Evolutionary conservation across 148 eudicot species (phyloP).

Genomic region (Pouteria glomerata): DNA sequence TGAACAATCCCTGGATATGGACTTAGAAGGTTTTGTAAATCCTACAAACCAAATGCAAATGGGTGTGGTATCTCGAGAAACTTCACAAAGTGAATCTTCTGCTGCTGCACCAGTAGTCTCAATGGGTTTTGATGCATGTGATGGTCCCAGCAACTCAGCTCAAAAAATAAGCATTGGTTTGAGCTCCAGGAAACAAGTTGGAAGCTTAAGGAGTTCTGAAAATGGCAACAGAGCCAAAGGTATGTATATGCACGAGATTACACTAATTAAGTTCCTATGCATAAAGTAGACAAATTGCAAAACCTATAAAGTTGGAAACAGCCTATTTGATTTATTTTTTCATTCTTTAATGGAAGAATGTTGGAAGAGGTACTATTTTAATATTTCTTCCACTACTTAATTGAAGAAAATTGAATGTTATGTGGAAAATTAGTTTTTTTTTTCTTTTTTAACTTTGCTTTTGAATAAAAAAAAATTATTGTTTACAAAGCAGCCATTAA

Average conservation of each 20-base stretch:
- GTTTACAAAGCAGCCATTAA: neutral
- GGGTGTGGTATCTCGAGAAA: constrained; percentile 32
- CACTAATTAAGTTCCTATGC: neutral
- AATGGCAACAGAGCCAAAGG: constrained; percentile 26
- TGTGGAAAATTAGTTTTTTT: neutral
- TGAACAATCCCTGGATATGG: constrained; percentile 24
- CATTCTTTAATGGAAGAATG: too few relatives aligned
- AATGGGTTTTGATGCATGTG: constrained; percentile 32
- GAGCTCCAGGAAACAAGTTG: constrained; percentile 29
- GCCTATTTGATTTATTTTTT: too few relatives aligned
- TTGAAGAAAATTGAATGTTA: neutral
- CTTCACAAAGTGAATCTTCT: constrained; percentile 51
- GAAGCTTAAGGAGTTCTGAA: constrained; percentile 22
- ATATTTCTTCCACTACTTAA: too few relatives aligned
- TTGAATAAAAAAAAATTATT: neutral
- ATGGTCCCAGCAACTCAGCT: constrained; percentile 30
- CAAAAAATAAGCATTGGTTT: constrained; percentile 31
- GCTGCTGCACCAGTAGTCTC: constrained; percentile 35
- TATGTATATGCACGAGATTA: neutral
- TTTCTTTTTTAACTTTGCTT: neutral
- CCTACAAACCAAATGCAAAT: constrained; percentile 25
- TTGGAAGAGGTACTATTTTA: too few relatives aligned
- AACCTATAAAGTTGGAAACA: too few relatives aligned
- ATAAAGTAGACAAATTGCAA: neutral
- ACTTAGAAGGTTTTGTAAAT: constrained; percentile 24